These are phyloP conservation scores for Panaeolus papilionaceus DNA, from an alignment of 768 basidiomycete species.

Conservation along the genomic window DNA sequence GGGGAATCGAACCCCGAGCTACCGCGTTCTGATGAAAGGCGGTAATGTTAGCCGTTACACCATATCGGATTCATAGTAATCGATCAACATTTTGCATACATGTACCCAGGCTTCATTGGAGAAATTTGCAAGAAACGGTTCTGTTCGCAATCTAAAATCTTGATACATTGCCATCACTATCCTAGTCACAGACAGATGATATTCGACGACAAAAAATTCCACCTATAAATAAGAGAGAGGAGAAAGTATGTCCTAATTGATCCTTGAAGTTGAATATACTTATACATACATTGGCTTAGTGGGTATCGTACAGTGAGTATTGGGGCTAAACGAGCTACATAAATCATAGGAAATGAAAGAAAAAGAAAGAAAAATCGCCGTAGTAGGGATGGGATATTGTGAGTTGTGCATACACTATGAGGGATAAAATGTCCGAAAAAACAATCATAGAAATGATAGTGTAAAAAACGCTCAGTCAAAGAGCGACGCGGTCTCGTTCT, in stretches of 20 bases:
- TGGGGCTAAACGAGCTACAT: conserved; percentile 15
- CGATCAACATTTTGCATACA: background rate
- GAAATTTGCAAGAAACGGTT: background rate
- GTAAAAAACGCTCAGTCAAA: background rate
- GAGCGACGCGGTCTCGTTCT: conserved; percentile 37
- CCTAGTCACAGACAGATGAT: background rate
- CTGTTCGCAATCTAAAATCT: background rate
- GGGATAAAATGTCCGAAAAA: conserved; percentile 15
- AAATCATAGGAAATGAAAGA: conserved; percentile 9
- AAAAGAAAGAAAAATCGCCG: conserved; percentile 12
- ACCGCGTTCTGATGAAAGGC: conserved; percentile 51
- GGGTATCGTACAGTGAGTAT: conserved; percentile 16
- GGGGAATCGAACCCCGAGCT: conserved; percentile 41
- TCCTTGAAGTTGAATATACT: conserved; percentile 9
- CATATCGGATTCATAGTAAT: conserved; percentile 37
- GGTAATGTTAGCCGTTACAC: conserved; percentile 68
- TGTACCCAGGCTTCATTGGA: background rate
- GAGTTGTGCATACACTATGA: conserved; percentile 7
- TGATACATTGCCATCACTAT: background rate
- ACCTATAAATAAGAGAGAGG: background rate
- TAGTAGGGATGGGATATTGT: conserved; percentile 13
- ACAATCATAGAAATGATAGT: conserved; percentile 2
- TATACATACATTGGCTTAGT: conserved; percentile 14
- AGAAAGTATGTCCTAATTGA: conserved; percentile 7
- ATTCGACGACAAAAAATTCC: background rate